Evolutionary conservation across 2,329 filamentous ascomycete species (phyloP).

Genomic region (Rasamsonia emersonii): DNA sequence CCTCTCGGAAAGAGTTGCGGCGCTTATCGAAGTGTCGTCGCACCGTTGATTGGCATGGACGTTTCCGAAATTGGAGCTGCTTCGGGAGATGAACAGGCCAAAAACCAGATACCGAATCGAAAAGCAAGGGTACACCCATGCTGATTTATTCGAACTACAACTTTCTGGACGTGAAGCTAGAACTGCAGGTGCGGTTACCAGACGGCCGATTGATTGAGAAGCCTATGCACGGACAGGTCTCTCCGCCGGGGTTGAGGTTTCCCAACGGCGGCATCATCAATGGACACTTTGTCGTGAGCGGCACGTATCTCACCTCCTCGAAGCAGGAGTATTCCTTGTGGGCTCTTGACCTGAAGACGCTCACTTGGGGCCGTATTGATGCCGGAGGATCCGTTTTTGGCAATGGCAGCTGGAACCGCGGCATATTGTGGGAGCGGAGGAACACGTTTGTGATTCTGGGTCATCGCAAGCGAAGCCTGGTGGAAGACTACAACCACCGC

Average conservation of each 20-base stretch:
- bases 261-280: conserved; percentile 94
- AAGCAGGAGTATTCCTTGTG: conserved; percentile 97
- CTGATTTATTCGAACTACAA: conserved; percentile 99
- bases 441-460: conserved; percentile 95
- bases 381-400: conserved; percentile 90
- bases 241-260: conserved; percentile 85
- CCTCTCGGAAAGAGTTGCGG: conserved; percentile 85
- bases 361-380: conserved; percentile 94
- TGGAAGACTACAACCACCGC: conserved; percentile 96
- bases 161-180: conserved; percentile 92
- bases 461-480: conserved; percentile 83
- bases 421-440: conserved; percentile 82
- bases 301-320: conserved; percentile 92
- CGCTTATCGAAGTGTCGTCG: conserved; percentile 90
- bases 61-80: conserved; percentile 37
- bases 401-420: conserved; percentile 95
- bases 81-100: conserved; percentile 30
- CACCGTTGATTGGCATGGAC: conserved; percentile 54
- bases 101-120: conserved; percentile 22
- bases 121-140: conserved; percentile 55
- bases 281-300: conserved; percentile 93
- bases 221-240: conserved; percentile 72
- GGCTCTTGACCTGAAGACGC: conserved; percentile 78
- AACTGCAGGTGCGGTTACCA: conserved; percentile 76
- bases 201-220: conserved; percentile 81